Evolutionary conservation across 441 rosid genomes (phyloP).

Genomic region (Codiaeum variegatum): DNA sequence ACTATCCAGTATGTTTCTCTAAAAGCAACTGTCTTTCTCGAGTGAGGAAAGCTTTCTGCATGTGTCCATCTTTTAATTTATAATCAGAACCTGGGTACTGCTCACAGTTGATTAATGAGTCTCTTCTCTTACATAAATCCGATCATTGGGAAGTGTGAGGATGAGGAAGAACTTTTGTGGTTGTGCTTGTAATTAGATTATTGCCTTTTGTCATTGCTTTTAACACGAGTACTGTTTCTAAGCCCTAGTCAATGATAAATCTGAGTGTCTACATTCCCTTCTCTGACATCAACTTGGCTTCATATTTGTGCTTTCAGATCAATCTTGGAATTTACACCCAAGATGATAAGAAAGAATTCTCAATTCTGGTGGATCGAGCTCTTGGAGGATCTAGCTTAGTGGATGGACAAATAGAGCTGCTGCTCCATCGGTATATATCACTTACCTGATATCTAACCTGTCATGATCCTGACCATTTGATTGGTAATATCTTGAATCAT

Average conservation of each 20-base stretch:
- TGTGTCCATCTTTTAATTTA: not conserved
- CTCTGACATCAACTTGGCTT: slow-evolving; percentile 7
- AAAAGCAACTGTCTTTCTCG: not conserved
- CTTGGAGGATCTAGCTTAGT: slow-evolving; percentile 86
- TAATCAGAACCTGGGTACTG: not conserved
- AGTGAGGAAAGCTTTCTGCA: not conserved
- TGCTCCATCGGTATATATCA: slow-evolving; percentile 81
- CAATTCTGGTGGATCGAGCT: slow-evolving; percentile 88
- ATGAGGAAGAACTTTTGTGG: not conserved
- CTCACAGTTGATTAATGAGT: not conserved
- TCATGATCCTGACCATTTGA: slow-evolving; percentile 7
- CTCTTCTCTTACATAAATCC: not conserved
- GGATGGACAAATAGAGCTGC: slow-evolving; percentile 92
- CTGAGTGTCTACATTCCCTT: not conserved
- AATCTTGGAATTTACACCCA: slow-evolving; percentile 84
- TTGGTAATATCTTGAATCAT: not conserved
- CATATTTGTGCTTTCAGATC: slow-evolving; percentile 44
- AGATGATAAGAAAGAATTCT: slow-evolving; percentile 68
- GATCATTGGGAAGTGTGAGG: not conserved
- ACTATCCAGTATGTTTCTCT: slow-evolving; percentile 77
- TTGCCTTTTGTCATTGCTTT: not conserved
- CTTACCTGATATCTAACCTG: slow-evolving; percentile 3
- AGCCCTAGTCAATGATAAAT: not conserved
- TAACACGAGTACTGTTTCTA: not conserved
- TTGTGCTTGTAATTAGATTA: not conserved